phyloP scores from a whole-genome alignment of 306 rosid species.

The Boehmeria nivea region DNA sequence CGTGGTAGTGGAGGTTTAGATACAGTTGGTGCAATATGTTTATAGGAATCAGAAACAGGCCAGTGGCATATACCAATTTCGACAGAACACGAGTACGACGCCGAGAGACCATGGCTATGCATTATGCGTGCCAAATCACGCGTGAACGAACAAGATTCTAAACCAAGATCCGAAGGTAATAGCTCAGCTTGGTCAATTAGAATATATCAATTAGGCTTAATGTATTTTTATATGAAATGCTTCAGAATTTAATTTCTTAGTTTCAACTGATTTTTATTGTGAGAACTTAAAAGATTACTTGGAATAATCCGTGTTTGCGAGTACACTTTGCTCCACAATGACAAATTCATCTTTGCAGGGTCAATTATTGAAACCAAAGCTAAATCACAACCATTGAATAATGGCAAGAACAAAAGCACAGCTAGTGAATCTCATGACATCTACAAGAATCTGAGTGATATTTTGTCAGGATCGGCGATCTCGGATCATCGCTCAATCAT shows the following conservation, averaged over 20 bases:
- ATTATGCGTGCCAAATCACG: constrained; percentile 47
- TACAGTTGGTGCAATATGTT: constrained; percentile 23
- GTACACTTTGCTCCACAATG: too few relatives aligned
- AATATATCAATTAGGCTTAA: too few relatives aligned
- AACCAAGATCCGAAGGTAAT: constrained; percentile 42
- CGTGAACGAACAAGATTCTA: constrained; percentile 26
- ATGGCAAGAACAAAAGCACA: constrained; percentile 17
- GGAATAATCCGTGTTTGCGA: too few relatives aligned
- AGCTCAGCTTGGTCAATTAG: too few relatives aligned
- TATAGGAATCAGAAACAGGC: constrained; percentile 85
- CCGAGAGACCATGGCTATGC: constrained; percentile 78
- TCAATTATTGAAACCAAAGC: constrained; percentile 26
- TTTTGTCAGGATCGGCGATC: constrained; percentile 33
- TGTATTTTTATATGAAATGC: too few relatives aligned
- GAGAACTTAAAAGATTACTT: too few relatives aligned
- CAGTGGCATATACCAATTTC: constrained; percentile 86
- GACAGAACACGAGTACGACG: constrained; percentile 50
- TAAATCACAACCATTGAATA: constrained; percentile 24
- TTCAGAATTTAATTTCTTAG: not conserved
- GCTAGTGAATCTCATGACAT: constrained; percentile 31
- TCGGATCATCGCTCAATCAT: constrained; percentile 28
- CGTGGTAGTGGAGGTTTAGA: constrained; percentile 1
- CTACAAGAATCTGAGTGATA: constrained; percentile 41
- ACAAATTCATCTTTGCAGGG: constrained; percentile 15
- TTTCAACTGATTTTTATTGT: not conserved